Evolutionary conservation across 495 filamentous ascomycete species (phyloP), one percentile per base, ranked within the genome.

Genomic region (Oleoguttula mirabilis): DNA sequence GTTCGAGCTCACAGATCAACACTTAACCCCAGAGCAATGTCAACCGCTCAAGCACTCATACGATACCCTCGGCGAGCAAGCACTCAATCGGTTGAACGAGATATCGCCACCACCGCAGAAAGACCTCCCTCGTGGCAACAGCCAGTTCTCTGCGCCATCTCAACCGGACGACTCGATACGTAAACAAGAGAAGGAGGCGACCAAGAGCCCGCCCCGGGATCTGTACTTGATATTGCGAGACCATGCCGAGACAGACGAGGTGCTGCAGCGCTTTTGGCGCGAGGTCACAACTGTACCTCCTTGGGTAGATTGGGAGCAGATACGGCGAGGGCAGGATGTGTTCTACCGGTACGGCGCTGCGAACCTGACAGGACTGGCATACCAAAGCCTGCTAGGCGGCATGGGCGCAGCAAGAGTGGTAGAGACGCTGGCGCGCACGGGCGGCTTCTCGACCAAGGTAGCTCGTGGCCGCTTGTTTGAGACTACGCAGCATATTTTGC

Each of bases 271-370:
- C 23, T 55, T 92, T 4, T 87, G 83, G 84, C 55, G 47, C 0
- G 68, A 88, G 53, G 64, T 84, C 36, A 79, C 76, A 50, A 77
- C 72, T 1, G 59, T 86, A 15, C 85, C 83, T 0, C 61, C 68
- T 11, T 92, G 84, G 84, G 84, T 92, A 1, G 76, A 86, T 57
- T 90, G 82, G 82, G 67, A 71, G 8, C 82, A 86, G 55, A 80
- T 93, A 48, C 62, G 70, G 47, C 62, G 82, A 52, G 80, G 76
- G 0, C 80, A 84, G 56, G 66, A 74, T 34, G 62, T 65, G 4
- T 63, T 63, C 41, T 61, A 67, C 39, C 50, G 84, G 15, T 90
- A 88, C 55, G 79, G 75, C 16, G 75, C 71, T 14, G 72, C 79
- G 3, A 73, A 70, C 24, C 54, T 80, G 11, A 75, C 67, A 5